A percentile compares a stretch with the other conserved stretches of the same genome.
These are phyloP conservation scores for Alternaria triticimaculans DNA, from an alignment of 2,329 filamentous ascomycete species.

Conservation along the genomic window DNA sequence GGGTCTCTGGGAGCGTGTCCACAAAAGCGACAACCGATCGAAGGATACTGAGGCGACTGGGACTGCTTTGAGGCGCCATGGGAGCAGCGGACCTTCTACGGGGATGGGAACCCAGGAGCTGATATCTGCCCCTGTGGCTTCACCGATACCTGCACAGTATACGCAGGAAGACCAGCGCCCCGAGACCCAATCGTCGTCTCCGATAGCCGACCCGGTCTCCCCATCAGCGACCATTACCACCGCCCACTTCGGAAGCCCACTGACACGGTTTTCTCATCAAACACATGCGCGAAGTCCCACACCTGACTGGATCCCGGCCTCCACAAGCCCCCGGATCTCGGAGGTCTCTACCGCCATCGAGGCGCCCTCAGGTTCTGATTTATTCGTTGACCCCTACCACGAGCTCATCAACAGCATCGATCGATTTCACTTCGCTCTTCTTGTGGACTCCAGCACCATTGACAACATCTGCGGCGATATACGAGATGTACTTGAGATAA, in stretches of 20 bases:
- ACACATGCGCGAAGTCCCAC: neutral
- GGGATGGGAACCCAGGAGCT: neutral
- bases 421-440: neutral
- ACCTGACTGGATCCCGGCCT: neutral
- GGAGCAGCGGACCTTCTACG: no score
- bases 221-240: no score
- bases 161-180: no score
- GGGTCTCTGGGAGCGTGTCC: neutral
- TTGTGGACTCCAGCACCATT: neutral
- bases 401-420: slow-evolving; percentile 1
- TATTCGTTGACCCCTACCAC: neutral
- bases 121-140: neutral
- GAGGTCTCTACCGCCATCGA: neutral
- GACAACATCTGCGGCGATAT: neutral
- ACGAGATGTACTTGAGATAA: neutral
- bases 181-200: neutral
- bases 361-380: neutral
- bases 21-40: neutral
- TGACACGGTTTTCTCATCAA: neutral
- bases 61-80: neutral
- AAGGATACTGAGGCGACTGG: neutral
- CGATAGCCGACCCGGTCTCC: neutral
- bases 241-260: neutral
- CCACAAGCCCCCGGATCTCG: neutral
- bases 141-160: no score